Conservation (phyloP, 345 rosid genomes). For the Linum lewisii region DNA sequence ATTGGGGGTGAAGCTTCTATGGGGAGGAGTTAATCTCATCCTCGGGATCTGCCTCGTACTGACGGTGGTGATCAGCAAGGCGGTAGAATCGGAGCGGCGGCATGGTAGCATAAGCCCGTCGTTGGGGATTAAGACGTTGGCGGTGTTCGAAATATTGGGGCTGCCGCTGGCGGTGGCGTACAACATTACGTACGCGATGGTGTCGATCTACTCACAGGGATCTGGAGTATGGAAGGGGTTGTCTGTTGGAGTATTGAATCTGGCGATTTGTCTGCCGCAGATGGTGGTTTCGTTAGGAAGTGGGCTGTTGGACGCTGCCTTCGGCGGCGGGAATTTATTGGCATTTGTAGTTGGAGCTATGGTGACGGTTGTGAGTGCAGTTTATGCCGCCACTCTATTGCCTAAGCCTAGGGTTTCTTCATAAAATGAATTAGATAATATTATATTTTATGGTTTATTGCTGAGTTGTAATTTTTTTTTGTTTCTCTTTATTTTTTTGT, state of each 20-base stretch:
- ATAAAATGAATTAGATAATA: no score
- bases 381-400: no score
- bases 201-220: slow-evolving; percentile 55
- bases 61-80: slow-evolving; percentile 41
- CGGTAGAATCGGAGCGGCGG: slow-evolving; percentile 27
- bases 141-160: slow-evolving; percentile 78
- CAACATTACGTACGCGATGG: slow-evolving; percentile 83
- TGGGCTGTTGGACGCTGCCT: background rate
- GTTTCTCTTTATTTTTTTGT: no score
- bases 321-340: slow-evolving; percentile 1
- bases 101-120: slow-evolving; percentile 24
- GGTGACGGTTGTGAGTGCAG: no score
- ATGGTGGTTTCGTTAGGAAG: background rate
- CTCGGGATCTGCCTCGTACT: slow-evolving; percentile 43
- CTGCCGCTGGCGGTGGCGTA: slow-evolving; percentile 78
- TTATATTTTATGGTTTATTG: no score
- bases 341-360: background rate
- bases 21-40: slow-evolving; percentile 67
- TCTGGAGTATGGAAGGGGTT: slow-evolving; percentile 77
- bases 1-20: slow-evolving; percentile 38
- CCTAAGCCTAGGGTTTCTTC: no score
- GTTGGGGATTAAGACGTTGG: slow-evolving; percentile 31
- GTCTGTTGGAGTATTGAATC: no score
- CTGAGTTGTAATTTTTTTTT: no score
- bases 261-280: no score